Evolutionary conservation across 2,329 filamentous ascomycete species (phyloP).

Genomic region (Rhinocladiella similis): DNA sequence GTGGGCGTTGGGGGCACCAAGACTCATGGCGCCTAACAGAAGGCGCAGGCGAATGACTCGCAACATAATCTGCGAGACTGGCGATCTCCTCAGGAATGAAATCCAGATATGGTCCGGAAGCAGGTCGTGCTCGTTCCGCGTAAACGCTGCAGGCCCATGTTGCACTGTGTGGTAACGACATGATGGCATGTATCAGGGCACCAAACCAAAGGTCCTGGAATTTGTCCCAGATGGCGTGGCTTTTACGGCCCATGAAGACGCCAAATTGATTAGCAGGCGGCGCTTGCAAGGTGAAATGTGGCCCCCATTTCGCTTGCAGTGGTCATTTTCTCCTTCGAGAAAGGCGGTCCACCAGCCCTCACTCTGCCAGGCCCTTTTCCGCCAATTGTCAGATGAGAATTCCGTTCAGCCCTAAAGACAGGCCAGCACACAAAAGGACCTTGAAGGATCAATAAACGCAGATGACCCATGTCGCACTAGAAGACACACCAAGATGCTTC

Average conservation of each 20-base stretch:
- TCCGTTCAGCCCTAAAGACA: slow-evolving; percentile 22
- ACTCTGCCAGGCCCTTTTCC: slow-evolving; percentile 4
- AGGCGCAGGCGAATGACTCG: too few relatives aligned
- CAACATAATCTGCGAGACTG: too few relatives aligned
- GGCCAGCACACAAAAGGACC: slow-evolving; percentile 5
- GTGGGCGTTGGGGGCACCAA: too few relatives aligned
- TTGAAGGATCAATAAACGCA: slow-evolving; percentile 17
- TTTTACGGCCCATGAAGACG: too few relatives aligned
- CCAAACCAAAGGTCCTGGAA: too few relatives aligned
- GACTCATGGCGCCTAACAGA: too few relatives aligned
- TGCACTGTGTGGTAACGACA: not conserved
- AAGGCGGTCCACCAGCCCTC: not conserved
- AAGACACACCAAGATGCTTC: slow-evolving; percentile 1
- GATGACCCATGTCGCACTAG: not conserved
- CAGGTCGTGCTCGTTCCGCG: not conserved
- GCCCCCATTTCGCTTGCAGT: not conserved
- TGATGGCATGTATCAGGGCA: too few relatives aligned
- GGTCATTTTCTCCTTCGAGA: slow-evolving; percentile 14
- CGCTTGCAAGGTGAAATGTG: not conserved
- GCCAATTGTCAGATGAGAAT: slow-evolving; percentile 12
- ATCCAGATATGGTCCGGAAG: not conserved
- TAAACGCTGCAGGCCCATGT: not conserved
- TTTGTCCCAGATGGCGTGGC: too few relatives aligned
- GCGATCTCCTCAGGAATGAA: not conserved
- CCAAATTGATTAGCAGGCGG: too few relatives aligned